Base-by-base conservation (phyloP, 768 basidiomycete genomes). In the Cystofilobasidium bisporidii region DNA sequence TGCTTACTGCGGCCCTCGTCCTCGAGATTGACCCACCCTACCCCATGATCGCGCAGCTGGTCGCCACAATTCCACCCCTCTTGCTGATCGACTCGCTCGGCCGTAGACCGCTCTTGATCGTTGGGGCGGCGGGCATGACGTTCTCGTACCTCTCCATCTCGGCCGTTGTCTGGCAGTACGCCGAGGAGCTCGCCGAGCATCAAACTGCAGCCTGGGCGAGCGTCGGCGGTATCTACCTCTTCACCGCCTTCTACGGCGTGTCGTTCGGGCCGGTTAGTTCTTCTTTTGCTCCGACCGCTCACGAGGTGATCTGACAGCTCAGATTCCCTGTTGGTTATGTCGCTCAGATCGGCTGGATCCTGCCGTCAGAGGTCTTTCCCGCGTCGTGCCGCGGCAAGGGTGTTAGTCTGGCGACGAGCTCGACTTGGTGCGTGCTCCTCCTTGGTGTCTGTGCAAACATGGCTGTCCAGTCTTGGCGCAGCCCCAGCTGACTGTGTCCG, bases 221-320 rank as follows among this genome's bases (percentile, higher is more conserved):
- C n/a, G 85, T 90, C 45, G 80, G 74, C 83, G 88, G 76, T 69
- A 83, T 75, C 72, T 22, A 40, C 30, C n/a, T 30, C 43, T 69
- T 53, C 28, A 56, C 40, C 1, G 83, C 82, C 48, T 83, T 87
- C 1, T 90, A 89, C 73, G 89, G 88, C 0, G 77, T 86, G 45
- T 87, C 86, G 38, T 84, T 87, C 70, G 89, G 89, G 0, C 88
- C 89, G n/a, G n/a, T n/a, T n/a, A n/a, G n/a, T n/a, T n/a, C n/a
- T n/a, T n/a, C n/a, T n/a, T n/a, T n/a, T n/a, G n/a, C n/a, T n/a
- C n/a, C n/a, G n/a, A n/a, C n/a, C n/a, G n/a, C n/a, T n/a, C n/a
- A n/a, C n/a, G n/a, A n/a, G n/a, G n/a, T n/a, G n/a, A n/a, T n/a
- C n/a, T n/a, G n/a, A n/a, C n/a, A n/a, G n/a, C n/a, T n/a, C n/a